A percentile compares a stretch with the other conserved stretches of the same genome.
Conservation (phyloP, 495 filamentous ascomycete species). For the Penicillium bialowiezense region DNA sequence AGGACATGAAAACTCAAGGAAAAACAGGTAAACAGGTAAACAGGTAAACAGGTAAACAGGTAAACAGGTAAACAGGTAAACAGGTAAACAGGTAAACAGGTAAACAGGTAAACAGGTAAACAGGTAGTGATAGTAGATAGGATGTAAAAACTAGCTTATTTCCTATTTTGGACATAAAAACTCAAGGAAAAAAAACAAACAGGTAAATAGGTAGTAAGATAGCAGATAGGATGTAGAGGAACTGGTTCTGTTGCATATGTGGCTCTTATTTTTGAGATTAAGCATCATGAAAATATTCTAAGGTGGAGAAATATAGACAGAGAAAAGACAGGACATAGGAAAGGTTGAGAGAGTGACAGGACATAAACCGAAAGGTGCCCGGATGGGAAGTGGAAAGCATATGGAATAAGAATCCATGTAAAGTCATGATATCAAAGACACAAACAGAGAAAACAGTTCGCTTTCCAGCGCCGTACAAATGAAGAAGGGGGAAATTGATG, state of each 20-base stretch:
- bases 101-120: too few relatives aligned
- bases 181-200: too few relatives aligned
- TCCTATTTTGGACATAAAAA: background rate
- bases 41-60: too few relatives aligned
- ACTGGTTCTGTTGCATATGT: too few relatives aligned
- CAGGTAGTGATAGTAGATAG: too few relatives aligned
- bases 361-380: background rate
- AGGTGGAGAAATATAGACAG: background rate
- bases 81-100: too few relatives aligned
- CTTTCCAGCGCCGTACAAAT: conserved; percentile 13
- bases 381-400: background rate
- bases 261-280: background rate
- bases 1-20: too few relatives aligned
- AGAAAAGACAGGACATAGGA: conserved; percentile 8
- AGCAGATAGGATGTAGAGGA: too few relatives aligned
- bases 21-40: too few relatives aligned
- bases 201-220: too few relatives aligned
- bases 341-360: background rate
- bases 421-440: conserved; percentile 9
- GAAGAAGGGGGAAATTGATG: conserved; percentile 17
- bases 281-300: background rate
- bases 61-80: too few relatives aligned
- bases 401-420: conserved; percentile 1
- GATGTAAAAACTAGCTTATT: too few relatives aligned
- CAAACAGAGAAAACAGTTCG: conserved; percentile 5